These are phyloP conservation scores for Arthrobotrys sinensis DNA, from an alignment of 2,329 filamentous ascomycete species.

Conservation along the genomic window DNA sequence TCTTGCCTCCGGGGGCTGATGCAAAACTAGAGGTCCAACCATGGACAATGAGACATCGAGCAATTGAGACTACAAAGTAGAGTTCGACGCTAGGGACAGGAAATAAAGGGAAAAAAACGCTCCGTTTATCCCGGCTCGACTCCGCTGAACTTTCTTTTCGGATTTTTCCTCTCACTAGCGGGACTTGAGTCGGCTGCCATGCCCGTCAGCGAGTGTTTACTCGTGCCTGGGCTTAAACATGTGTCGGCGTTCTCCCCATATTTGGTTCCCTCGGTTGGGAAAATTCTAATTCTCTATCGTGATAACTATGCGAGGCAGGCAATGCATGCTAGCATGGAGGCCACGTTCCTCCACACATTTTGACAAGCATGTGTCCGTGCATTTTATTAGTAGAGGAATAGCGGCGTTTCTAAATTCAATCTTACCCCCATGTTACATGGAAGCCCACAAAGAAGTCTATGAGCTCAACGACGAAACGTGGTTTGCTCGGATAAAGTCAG, in stretches of 20 bases:
- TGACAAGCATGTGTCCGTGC: slow-evolving; percentile 45
- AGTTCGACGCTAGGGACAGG: slow-evolving; percentile 43
- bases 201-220: slow-evolving; percentile 4
- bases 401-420: slow-evolving; percentile 39
- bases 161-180: slow-evolving; percentile 29
- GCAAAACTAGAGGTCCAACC: slow-evolving; percentile 39
- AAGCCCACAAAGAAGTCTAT: slow-evolving; percentile 52
- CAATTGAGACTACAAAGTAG: slow-evolving; percentile 7
- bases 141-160: slow-evolving; percentile 43
- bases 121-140: slow-evolving; percentile 56
- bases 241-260: slow-evolving; percentile 42
- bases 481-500: slow-evolving; percentile 59
- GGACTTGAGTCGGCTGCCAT: neutral
- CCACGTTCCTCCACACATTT: slow-evolving; percentile 52
- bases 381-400: slow-evolving; percentile 54
- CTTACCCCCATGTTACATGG: slow-evolving; percentile 51
- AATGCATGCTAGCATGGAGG: slow-evolving; percentile 41
- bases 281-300: slow-evolving; percentile 34
- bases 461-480: slow-evolving; percentile 43
- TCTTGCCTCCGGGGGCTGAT: slow-evolving; percentile 33
- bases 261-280: slow-evolving; percentile 38
- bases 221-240: slow-evolving; percentile 12
- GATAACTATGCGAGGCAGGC: slow-evolving; percentile 47
- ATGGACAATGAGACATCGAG: slow-evolving; percentile 48
- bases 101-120: slow-evolving; percentile 53